phyloP scores from a whole-genome alignment of 2,329 filamentous ascomycete genomes.

The Uncinocarpus reesii region DNA sequence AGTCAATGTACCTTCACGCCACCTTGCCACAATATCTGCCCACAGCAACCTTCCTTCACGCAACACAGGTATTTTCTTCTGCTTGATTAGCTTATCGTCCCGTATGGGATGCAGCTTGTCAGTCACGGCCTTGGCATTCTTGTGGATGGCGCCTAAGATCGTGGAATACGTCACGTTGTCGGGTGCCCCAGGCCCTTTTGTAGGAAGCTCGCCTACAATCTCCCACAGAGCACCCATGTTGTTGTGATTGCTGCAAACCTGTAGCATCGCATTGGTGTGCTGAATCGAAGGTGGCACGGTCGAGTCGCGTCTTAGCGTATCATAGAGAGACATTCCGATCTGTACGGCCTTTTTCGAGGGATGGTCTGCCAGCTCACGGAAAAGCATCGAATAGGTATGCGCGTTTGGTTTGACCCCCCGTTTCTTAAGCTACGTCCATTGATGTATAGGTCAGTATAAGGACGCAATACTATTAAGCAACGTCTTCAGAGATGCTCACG shows the following conservation, averaged over 20 bases:
- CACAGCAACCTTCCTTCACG: conserved; percentile 64
- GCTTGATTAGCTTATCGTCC: conserved; percentile 22
- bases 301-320: conserved; percentile 57
- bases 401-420: conserved; percentile 67
- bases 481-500: conserved; percentile 42
- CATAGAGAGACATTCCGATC: conserved; percentile 66
- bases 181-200: conserved; percentile 51
- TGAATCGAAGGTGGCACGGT: conserved; percentile 62
- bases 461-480: background rate
- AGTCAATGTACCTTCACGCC: conserved; percentile 57
- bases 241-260: conserved; percentile 61
- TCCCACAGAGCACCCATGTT: conserved; percentile 75
- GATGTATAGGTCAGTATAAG: background rate
- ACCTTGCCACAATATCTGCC: conserved; percentile 67
- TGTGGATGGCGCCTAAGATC: conserved; percentile 65
- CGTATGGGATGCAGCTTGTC: conserved; percentile 24
- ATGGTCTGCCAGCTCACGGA: conserved; percentile 58
- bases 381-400: conserved; percentile 73
- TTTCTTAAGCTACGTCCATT: conserved; percentile 72
- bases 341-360: conserved; percentile 47
- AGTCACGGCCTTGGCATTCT: conserved; percentile 30
- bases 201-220: conserved; percentile 61
- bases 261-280: conserved; percentile 80
- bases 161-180: conserved; percentile 68
- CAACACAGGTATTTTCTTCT: conserved; percentile 38